Evolutionary conservation across 2,329 filamentous ascomycete genomes (phyloP), one percentile per base, ranked within the genome.

Genomic region (Colletotrichum sp.): DNA sequence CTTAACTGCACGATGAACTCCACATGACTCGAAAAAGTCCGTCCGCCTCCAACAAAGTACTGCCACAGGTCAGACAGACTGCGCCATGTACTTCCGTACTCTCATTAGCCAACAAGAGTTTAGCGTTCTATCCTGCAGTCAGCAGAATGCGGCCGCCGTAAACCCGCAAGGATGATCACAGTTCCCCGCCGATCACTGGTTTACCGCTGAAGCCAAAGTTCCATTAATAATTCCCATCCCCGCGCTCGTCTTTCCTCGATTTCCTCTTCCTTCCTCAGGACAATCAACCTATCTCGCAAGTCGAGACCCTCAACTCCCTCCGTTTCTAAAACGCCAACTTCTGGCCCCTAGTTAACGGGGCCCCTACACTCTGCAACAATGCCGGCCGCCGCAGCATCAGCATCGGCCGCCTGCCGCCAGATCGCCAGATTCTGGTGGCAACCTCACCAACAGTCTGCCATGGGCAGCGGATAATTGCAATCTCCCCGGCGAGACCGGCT

Each of bases 281-380:
- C 43, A 69, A 67, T 34, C 36, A n/a, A 30, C 34, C 13, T 38
- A 32, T 69, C 68, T 68, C 67, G 58, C 38, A 48, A 55, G 68
- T 34, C 75, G 71, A 64, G 63, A 68, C 58, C 36, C 48, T 43
- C 38, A 48, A 36, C 16, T 18, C 26, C 48, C 13, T 26, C 56
- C 30, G 28, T 24, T 48, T 30, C 4, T 24, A 34, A 14, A 55
- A 43, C 59, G 69, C 63, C 69, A 52, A 48, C 28, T 48, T 18
- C 56, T 48, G 69, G 73, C 73, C 73, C 71, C 73, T 32, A 28
- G 69, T 9, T 73, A 64, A 75, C 63, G 68, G 69, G 76, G 71
- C 76, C 74, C 36, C 30, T 73, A 71, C 74, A 76, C 76, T 76
- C 76, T 77, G 74, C 70, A 74, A 74, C 71, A 74, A 77, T 77